Evolutionary conservation across 2,329 filamentous ascomycete species (phyloP).

Genomic region (Trichothecium sympodiale): DNA sequence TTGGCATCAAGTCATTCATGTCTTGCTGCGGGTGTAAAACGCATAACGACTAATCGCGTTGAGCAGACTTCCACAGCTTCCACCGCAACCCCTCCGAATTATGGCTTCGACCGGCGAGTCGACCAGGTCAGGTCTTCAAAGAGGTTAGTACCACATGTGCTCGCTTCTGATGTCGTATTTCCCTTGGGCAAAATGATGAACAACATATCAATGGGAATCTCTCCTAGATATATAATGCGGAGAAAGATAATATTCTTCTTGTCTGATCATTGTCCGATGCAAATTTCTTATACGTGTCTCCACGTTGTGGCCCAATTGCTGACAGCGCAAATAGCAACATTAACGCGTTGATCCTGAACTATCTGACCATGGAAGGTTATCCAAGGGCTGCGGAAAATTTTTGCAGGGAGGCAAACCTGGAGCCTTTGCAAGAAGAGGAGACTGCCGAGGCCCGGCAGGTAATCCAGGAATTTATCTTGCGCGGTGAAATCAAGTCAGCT

Average conservation of each 20-base stretch:
- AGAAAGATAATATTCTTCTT: slow-evolving; percentile 61
- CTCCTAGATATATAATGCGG: slow-evolving; percentile 90
- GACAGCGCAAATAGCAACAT: slow-evolving; percentile 57
- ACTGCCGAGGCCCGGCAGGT: slow-evolving; percentile 69
- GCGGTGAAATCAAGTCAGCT: slow-evolving; percentile 73
- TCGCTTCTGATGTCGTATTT: slow-evolving; percentile 1
- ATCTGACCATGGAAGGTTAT: slow-evolving; percentile 92
- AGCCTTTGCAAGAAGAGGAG: slow-evolving; percentile 58
- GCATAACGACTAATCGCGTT: background rate
- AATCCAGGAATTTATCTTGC: slow-evolving; percentile 77
- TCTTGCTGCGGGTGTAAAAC: background rate
- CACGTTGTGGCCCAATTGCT: background rate
- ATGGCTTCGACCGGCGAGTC: slow-evolving; percentile 70
- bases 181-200: slow-evolving; percentile 56
- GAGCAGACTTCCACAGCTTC: slow-evolving; percentile 59
- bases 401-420: slow-evolving; percentile 83
- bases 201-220: slow-evolving; percentile 99
- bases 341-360: slow-evolving; percentile 91
- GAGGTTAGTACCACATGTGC: slow-evolving; percentile 50
- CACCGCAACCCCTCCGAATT: slow-evolving; percentile 57
- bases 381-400: slow-evolving; percentile 88
- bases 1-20: too few species aligned
- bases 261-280: slow-evolving; percentile 46
- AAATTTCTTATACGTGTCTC: background rate
- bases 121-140: slow-evolving; percentile 81